Conservation (phyloP, 2,329 filamentous ascomycete genomes). For the Claviceps fusiformis region DNA sequence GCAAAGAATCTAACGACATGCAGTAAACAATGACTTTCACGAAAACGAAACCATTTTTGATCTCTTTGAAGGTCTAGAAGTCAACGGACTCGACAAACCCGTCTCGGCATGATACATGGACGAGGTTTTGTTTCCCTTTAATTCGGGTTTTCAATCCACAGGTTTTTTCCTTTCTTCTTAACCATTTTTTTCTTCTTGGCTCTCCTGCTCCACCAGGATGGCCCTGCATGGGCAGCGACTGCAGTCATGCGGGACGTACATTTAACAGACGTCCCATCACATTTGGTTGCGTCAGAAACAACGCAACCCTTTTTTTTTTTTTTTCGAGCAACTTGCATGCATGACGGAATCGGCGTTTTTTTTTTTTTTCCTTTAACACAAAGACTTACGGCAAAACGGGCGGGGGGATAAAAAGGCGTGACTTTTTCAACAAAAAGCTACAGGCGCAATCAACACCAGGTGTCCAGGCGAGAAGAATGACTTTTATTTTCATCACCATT, state of each 20-base stretch:
- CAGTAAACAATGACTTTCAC: slow-evolving; percentile 99
- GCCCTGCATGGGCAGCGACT: slow-evolving; percentile 6
- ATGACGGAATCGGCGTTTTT: slow-evolving; percentile 5
- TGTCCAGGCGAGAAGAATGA: neutral
- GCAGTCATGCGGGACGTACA: slow-evolving; percentile 4
- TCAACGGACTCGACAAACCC: slow-evolving; percentile 45
- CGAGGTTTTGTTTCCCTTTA: neutral
- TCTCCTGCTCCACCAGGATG: slow-evolving; percentile 6
- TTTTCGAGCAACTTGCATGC: slow-evolving; percentile 7
- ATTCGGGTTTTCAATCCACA: too few species aligned
- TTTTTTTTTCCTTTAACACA: neutral
- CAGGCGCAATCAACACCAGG: slow-evolving; percentile 5
- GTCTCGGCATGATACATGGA: slow-evolving; percentile 5
- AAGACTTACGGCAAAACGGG: slow-evolving; percentile 8
- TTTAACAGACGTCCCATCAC: slow-evolving; percentile 4
- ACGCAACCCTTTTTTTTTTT: slow-evolving; percentile 7
- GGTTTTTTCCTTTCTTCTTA: neutral
- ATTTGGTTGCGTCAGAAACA: neutral
- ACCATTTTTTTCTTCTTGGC: neutral
- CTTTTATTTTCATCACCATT: neutral
- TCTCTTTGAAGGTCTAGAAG: slow-evolving; percentile 65
- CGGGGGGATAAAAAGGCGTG: slow-evolving; percentile 12
- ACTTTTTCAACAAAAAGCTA: slow-evolving; percentile 30
- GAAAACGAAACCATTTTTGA: slow-evolving; percentile 68
- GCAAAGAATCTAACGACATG: neutral